Evolutionary conservation across 495 filamentous ascomycete genomes (phyloP), one percentile per base, ranked within the genome.

Genomic region (Penicillium diatomitis): DNA sequence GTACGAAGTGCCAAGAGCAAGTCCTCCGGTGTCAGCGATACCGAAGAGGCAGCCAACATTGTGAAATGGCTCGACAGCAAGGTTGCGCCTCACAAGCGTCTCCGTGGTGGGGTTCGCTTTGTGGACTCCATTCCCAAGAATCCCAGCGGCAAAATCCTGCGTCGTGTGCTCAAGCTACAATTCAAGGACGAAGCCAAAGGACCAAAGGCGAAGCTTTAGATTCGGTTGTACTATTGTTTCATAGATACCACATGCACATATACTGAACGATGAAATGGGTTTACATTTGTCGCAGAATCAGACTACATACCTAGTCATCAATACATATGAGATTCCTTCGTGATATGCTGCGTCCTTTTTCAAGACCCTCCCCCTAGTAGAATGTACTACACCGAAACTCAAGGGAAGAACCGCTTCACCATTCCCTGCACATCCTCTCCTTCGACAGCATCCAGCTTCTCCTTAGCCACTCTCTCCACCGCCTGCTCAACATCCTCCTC

Each of bases 61-160:
- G 52, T 73, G 9, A 60, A 72, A 2, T 91, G 81, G 78, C 58
- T 94, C 45, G 76, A 77, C 4, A 60, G 54, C 37, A 76, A 79
- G 54, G 80, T 90, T 0, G 75, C 84, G 3, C 68, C 73, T 8
- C 81, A 91, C 56, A 96, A 96, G 74, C 75, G 77, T 49, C 67
- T 96, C 57, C 78, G 86, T 32, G 91, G 91, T 11, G 91, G 91
- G 3, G 77, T 96, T 0, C 76, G 75, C 6, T 97, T 94, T 59
- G 73, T 95, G 6, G 82, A 95, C 51, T 72, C 77, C 53, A 79
- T 97, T 6, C 91, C 91, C 30, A 95, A 92, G 77, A 91, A 83
- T 50, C 77, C 77, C 0, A 84, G 81, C 61, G 91, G 91, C 1
- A 97, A 97, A 78, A 89, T 96, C 44, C 63, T 97, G 56, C 82